Conservation (phyloP, 768 basidiomycete genomes). For the Epithele typhae region DNA sequence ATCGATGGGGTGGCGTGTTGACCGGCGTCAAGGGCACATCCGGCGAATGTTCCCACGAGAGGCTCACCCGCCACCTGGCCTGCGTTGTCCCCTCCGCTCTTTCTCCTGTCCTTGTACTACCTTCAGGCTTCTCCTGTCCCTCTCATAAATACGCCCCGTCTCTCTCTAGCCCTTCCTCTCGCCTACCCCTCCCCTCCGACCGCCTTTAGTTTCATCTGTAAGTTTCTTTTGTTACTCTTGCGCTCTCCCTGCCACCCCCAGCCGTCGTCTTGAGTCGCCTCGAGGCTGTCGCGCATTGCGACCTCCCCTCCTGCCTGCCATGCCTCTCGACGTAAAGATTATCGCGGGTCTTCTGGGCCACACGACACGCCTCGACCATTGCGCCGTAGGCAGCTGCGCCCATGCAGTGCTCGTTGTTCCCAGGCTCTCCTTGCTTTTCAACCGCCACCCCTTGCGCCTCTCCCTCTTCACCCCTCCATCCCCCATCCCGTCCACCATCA, state of each 20-base stretch:
- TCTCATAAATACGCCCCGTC: slow-evolving; percentile 5
- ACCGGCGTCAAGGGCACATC: slow-evolving; percentile 1
- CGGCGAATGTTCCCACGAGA: slow-evolving; percentile 17
- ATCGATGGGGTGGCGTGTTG: slow-evolving; percentile 7
- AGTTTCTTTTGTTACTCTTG: slow-evolving; percentile 8
- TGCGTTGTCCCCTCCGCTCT: slow-evolving; percentile 26
- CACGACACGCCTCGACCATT: not conserved
- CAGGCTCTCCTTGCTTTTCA: slow-evolving; percentile 15
- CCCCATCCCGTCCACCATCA: too few species aligned
- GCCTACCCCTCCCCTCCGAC: slow-evolving; percentile 10
- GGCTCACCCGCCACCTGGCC: slow-evolving; percentile 18
- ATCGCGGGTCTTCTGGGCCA: slow-evolving; percentile 1
- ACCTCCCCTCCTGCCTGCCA: slow-evolving; percentile 2
- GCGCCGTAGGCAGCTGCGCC: slow-evolving; percentile 11
- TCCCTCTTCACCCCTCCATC: slow-evolving; percentile 9
- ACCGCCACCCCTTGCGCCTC: slow-evolving; percentile 5
- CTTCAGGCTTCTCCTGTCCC: slow-evolving; percentile 11
- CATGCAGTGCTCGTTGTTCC: slow-evolving; percentile 16
- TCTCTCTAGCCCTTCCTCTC: slow-evolving; percentile 21
- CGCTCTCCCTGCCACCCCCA: slow-evolving; percentile 3
- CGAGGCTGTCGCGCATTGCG: slow-evolving; percentile 14
- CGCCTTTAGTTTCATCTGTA: slow-evolving; percentile 6
- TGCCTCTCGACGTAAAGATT: slow-evolving; percentile 16
- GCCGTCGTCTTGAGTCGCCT: slow-evolving; percentile 12
- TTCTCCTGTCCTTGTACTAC: slow-evolving; percentile 23